Evolutionary conservation across 306 rosid genomes (phyloP).

Genomic region (Malus asiatica): DNA sequence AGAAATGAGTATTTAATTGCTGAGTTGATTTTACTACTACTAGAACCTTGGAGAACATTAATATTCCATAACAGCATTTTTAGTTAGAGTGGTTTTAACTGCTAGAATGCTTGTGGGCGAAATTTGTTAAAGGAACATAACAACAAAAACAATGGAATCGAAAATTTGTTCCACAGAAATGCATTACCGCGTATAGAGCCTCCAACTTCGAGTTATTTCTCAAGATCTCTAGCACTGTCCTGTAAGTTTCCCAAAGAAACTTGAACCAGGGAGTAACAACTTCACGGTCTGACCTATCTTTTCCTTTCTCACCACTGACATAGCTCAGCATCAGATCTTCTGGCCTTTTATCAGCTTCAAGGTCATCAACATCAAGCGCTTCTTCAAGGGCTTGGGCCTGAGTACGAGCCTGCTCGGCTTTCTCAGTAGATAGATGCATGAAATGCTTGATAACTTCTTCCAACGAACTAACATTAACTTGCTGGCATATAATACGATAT

Average conservation of each 20-base stretch:
- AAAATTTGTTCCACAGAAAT: background rate
- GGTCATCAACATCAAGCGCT: conserved; percentile 93
- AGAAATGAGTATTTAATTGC: background rate
- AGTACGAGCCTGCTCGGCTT: conserved; percentile 94
- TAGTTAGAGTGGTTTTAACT: background rate
- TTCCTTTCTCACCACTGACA: conserved; percentile 97
- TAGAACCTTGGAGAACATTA: background rate
- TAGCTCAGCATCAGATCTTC: conserved; percentile 93
- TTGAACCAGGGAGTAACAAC: conserved; percentile 98
- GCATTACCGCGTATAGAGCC: conserved; percentile 78
- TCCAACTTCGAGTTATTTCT: conserved; percentile 93
- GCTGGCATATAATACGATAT: conserved; percentile 91
- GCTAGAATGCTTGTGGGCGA: background rate
- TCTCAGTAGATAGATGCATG: conserved; percentile 92
- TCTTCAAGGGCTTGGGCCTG: conserved; percentile 94
- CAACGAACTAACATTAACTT: conserved; percentile 87
- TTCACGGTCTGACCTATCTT: conserved; percentile 88
- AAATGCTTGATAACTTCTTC: conserved; percentile 98
- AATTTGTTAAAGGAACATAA: background rate
- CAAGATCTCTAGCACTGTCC: conserved; percentile 93
- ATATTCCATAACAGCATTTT: background rate
- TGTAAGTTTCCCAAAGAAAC: conserved; percentile 92
- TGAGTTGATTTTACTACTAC: background rate
- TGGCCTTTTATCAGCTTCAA: conserved; percentile 95
- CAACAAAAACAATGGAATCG: background rate